Base-by-base conservation (phyloP, 2,329 filamentous ascomycete genomes). In the Cercospora berteroae region DNA sequence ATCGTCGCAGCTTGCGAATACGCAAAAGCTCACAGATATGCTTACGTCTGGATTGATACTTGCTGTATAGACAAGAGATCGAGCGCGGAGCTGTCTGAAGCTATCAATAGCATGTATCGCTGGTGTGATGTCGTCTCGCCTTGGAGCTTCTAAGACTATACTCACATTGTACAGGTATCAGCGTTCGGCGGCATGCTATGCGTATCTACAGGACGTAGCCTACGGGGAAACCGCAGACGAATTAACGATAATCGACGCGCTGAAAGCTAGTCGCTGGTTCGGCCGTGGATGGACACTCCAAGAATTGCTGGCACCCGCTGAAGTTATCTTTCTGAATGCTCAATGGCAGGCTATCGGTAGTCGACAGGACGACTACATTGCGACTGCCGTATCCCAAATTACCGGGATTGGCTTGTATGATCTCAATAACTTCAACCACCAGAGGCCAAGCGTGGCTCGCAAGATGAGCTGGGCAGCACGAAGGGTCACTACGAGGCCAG, bases 231-330 rank as follows among this genome's bases (percentile, higher is more conserved):
- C 7, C 0, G 13, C 10, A 9, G 33, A 25, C 9, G 20, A 29
- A 10, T 3, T n/a, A 3, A 16, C 13, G 6, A 25, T 57, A 2
- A 5, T 56, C 1, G 48, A 63, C n/a, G 16, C 23, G 18, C 20
- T 63, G 13, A 55, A 29, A 2, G 48, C 27, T 12, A 33, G 29
- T 3, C 20, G 50, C 9, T 60, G 57, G 42, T 60, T 65, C 57
- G 59, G 8, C 23, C 52, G 69, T 23, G 73, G 72, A n/a, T 74
- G 71, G 72, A 74, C 72, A 12, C 63, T 74, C n/a, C 72, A 72
- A 55, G 70, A 72, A 27, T 59, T 74, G 13, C 63, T 74, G 3
- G 73, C 72, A 7, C 71, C 73, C 1, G 29, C 36, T 3, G 20
- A 48, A 5, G 56, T 71, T 4, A 62, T 70, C 10, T 72, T 74